Evolutionary conservation across 495 filamentous ascomycete species (phyloP), one percentile per base, ranked within the genome.

Genomic region (Tuber umbilicatum): DNA sequence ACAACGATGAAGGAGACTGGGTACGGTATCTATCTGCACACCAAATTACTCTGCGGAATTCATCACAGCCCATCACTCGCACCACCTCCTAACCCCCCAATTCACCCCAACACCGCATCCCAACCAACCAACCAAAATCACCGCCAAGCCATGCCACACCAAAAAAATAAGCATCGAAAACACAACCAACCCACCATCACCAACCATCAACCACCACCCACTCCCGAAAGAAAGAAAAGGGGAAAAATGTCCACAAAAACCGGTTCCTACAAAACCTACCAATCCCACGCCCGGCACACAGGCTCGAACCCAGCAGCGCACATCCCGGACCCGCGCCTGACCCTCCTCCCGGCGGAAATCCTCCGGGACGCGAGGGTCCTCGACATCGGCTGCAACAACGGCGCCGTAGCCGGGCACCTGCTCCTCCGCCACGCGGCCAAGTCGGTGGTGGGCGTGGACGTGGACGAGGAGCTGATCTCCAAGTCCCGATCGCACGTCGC

Each of bases 381-480:
- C n/a, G 84, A 85, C 68, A 69, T 84, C 45, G 84, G 84, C 39
- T 85, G 84, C 77, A 85, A 85, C 69, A 76, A 75, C 73, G 84
- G 84, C 60, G 73, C 72, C 17, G 81, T 85, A 70, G 75, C 81
- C 43, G 83, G 82, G 70, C 81, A 82, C 71, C 73, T 85, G 80
- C 60, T 75, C 73, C 31, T 50, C 35, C 73, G 47, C 27, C 35
- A 35, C 41, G 37, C 17, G n/a, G 70, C 43, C 5, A 50, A 76
- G 70, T 81, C 75, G 31, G 79, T 84, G 45, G 81, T 78, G 10
- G 84, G 83, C 47, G 77, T 85, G 43, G 84, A 85, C 43, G 80
- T 82, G 41, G 84, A 85, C 74, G 69, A 70, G 19, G 69, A 80
- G 27, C 79, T 85, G 16, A 75, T 85, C 70, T 68, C 47, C 41